Evolutionary conservation across 257 asterid species (phyloP).

Genomic region (Fraxinus anomala): DNA sequence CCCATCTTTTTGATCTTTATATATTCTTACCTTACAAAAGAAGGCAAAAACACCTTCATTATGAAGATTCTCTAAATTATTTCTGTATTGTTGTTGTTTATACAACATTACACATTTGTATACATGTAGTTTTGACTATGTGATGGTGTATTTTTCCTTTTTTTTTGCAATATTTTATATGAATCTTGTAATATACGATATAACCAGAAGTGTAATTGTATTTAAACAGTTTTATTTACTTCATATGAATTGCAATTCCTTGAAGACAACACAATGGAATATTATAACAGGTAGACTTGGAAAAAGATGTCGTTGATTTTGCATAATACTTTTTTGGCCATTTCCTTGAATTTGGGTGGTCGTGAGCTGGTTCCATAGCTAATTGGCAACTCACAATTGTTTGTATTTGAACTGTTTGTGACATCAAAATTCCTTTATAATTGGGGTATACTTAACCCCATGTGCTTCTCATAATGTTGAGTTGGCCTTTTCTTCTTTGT

Average conservation of each 20-base stretch:
- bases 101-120: background rate
- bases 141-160: background rate
- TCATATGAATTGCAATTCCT: background rate
- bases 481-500: conserved; percentile 2
- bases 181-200: background rate
- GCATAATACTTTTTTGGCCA: background rate
- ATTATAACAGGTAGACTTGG: background rate
- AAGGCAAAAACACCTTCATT: background rate
- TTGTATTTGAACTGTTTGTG: background rate
- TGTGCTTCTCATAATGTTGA: background rate
- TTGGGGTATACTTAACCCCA: background rate
- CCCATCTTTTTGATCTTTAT: background rate
- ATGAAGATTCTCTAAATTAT: conserved; percentile 5
- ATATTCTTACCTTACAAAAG: background rate
- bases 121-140: background rate
- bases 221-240: background rate
- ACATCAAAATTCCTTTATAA: background rate
- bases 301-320: background rate
- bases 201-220: background rate
- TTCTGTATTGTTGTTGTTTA: background rate
- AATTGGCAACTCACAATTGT: background rate
- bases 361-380: background rate
- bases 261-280: background rate
- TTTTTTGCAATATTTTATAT: background rate
- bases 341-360: background rate